Percentiles rank a stretch among this genome's conserved stretches.
These are phyloP conservation scores for Terfezia boudieri DNA, from an alignment of 495 filamentous ascomycete species.

Conservation along the genomic window DNA sequence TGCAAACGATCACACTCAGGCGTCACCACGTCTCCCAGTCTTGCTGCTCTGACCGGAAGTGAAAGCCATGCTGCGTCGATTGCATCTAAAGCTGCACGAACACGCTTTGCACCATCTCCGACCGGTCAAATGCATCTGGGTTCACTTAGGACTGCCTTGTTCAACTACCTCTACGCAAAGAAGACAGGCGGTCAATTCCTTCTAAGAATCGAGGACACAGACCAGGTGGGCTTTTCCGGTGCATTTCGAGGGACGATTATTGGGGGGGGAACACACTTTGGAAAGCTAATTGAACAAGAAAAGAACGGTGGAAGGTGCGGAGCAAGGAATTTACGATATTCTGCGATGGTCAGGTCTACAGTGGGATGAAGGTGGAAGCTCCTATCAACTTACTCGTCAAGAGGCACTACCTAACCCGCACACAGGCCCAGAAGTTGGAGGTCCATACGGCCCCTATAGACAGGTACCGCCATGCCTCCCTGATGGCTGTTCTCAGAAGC, in stretches of 20 bases:
- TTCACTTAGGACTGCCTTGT: slow-evolving; percentile 73
- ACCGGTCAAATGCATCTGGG: slow-evolving; percentile 87
- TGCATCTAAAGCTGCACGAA: slow-evolving; percentile 39
- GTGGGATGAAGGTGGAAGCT: slow-evolving; percentile 72
- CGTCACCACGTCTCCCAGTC: not conserved
- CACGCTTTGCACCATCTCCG: slow-evolving; percentile 86
- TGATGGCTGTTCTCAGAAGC: not conserved
- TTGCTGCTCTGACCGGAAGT: not conserved
- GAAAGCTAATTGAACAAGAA: slow-evolving; percentile 27
- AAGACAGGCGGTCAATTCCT: slow-evolving; percentile 83
- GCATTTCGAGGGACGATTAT: no score
- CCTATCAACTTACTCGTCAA: not conserved
- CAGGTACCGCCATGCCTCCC: slow-evolving; percentile 31
- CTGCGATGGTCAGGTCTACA: slow-evolving; percentile 69
- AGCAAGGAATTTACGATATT: slow-evolving; percentile 51
- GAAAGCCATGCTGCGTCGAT: not conserved
- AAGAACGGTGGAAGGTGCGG: slow-evolving; percentile 56
- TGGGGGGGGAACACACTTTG: not conserved
- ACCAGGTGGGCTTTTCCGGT: slow-evolving; percentile 38
- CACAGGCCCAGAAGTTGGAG: slow-evolving; percentile 54
- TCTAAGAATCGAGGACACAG: slow-evolving; percentile 83
- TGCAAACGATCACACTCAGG: slow-evolving; percentile 1
- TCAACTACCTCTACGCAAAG: slow-evolving; percentile 74
- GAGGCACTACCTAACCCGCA: slow-evolving; percentile 6
- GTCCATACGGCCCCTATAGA: slow-evolving; percentile 65